Conservation (phyloP, 257 asterid genomes). For the Cynanchum wilfordii region DNA sequence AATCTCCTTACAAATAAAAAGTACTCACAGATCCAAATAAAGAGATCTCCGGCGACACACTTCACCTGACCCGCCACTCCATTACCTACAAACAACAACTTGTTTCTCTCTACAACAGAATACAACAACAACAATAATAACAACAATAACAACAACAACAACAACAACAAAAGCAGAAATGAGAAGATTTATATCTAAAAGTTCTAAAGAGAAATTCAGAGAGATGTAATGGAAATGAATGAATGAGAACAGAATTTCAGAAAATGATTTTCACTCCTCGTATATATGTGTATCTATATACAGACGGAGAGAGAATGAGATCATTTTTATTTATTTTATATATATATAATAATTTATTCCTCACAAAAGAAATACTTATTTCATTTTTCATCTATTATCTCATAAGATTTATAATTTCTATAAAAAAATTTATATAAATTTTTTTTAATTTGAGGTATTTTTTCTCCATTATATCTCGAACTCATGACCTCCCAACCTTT, state of each 20-base stretch:
- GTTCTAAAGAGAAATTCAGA: not conserved
- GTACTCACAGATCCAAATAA: conserved; percentile 30
- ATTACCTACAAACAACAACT: conserved; percentile 12
- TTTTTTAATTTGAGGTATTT: too few relatives aligned
- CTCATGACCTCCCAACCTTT: too few relatives aligned
- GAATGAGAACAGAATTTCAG: conserved; percentile 6
- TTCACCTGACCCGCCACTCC: conserved; percentile 31
- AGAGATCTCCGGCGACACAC: conserved; percentile 24
- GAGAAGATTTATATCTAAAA: conserved; percentile 9
- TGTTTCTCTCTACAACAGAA: not conserved
- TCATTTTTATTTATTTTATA: conserved; percentile 1
- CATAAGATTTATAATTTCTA: too few relatives aligned
- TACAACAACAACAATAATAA: not conserved
- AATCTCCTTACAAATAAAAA: not conserved
- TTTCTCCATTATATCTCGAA: too few relatives aligned
- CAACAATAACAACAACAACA: too few relatives aligned
- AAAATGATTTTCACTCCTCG: not conserved
- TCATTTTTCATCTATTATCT: too few relatives aligned
- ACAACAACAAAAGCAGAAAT: not conserved
- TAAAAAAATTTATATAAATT: too few relatives aligned
- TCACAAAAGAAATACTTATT: too few relatives aligned
- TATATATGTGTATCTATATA: not conserved
- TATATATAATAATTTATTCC: too few relatives aligned
- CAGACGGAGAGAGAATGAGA: not conserved
- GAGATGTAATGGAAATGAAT: not conserved